phyloP scores from a whole-genome alignment of 2,329 filamentous ascomycete genomes.

The Penicillium sp. region DNA sequence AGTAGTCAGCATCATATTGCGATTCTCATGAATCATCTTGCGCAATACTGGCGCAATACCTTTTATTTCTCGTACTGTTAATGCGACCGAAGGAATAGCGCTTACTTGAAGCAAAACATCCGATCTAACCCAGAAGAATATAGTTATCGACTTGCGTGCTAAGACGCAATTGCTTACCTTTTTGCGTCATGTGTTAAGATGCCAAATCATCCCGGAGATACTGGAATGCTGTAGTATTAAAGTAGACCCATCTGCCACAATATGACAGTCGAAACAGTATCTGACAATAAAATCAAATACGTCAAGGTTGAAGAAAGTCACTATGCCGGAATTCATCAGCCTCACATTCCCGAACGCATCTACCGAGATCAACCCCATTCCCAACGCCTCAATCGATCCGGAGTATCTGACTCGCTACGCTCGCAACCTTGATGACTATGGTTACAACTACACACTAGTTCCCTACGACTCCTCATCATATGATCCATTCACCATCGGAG shows the following conservation, averaged over 20 bases:
- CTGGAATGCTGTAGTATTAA: not conserved
- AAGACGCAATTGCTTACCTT: conserved; percentile 2
- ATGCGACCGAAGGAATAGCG: not conserved
- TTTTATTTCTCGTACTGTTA: not conserved
- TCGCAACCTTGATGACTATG: conserved; percentile 48
- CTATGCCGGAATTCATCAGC: conserved; percentile 56
- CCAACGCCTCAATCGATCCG: conserved; percentile 51
- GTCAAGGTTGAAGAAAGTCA: not conserved
- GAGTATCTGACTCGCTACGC: conserved; percentile 19
- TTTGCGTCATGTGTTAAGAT: conserved; percentile 1
- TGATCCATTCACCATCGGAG: conserved; percentile 59
- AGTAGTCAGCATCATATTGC: not conserved
- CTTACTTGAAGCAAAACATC: not conserved
- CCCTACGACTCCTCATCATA: conserved; percentile 57
- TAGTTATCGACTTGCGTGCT: conserved; percentile 4
- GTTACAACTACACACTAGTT: conserved; percentile 61
- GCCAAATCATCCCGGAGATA: not conserved
- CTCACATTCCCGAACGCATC: conserved; percentile 57
- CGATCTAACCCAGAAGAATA: not conserved
- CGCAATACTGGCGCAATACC: not conserved
- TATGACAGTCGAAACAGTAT: not conserved
- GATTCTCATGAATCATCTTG: not conserved
- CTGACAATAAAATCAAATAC: not conserved
- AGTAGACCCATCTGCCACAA: not conserved
- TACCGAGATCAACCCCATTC: conserved; percentile 55